phyloP scores from a whole-genome alignment of 441 rosid species.

The Arabidopsis hybrid region DNA sequence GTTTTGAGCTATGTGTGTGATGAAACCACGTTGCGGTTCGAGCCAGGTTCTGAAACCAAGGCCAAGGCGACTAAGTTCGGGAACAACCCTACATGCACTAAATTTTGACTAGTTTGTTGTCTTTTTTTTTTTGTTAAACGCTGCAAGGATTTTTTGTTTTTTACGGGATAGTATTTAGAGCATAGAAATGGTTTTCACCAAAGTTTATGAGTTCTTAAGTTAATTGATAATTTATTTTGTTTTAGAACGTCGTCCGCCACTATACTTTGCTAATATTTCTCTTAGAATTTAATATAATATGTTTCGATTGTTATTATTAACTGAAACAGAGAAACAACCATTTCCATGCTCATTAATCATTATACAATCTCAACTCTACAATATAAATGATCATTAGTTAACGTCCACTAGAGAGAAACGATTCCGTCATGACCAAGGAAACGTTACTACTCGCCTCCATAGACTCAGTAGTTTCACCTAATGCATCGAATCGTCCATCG shows the following conservation, averaged over 20 bases:
- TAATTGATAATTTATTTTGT: background rate
- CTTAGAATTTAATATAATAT: background rate
- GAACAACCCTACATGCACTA: background rate
- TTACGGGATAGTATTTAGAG: no score
- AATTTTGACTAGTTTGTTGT: background rate
- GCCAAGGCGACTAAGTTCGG: background rate
- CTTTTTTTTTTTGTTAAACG: background rate
- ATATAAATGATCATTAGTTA: slow-evolving; percentile 18
- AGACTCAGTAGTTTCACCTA: slow-evolving; percentile 18
- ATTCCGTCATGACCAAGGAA: slow-evolving; percentile 29
- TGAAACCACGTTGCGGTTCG: background rate
- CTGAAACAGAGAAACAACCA: background rate
- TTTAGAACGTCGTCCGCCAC: background rate
- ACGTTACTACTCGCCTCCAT: slow-evolving; percentile 14
- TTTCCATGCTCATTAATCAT: slow-evolving; percentile 9
- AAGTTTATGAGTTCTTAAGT: background rate
- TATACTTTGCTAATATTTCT: background rate
- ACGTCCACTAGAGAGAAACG: slow-evolving; percentile 40
- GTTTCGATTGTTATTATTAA: background rate
- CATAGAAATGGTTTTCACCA: background rate
- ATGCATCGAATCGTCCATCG: background rate
- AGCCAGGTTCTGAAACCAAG: background rate
- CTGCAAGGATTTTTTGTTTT: background rate
- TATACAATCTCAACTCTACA: slow-evolving; percentile 25
- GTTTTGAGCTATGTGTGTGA: background rate